Evolutionary conservation across 2,329 filamentous ascomycete species (phyloP), one percentile per base, ranked within the genome.

Genomic region (Aspergillus proliferans): DNA sequence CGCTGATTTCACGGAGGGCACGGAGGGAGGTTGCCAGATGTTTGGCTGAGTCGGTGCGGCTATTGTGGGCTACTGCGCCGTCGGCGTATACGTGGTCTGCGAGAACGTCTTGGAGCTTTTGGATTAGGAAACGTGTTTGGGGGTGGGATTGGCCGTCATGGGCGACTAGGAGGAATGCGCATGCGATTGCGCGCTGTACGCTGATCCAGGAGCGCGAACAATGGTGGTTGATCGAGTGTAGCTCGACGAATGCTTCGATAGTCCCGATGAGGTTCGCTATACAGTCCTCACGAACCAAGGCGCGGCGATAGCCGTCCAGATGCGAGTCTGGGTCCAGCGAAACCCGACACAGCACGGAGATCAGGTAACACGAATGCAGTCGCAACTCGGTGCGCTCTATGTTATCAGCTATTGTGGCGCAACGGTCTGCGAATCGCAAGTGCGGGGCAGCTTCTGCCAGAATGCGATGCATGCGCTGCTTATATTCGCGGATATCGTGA

Each of bases 361-460:
- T 75, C 49, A 80, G 75, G 63, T 82, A 83, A 5, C 77, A 80
- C n/a, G 77, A 76, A 60, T 83, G 80, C n/a, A 83, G 65, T 53
- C 80, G 79, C 30, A 82, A 60, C 3, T 76, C 78, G 63, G 77
- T 80, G 51, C 81, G 75, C 58, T 83, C 78, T 7, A 82, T 70
- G 47, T 80, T 78, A 46, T 82, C 75, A 1, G 62, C 66, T 38
- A 68, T 55, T 1, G 53, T 60, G 21, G 49, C 50, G 48, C 70
- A 72, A 18, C 59, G 71, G 55, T 55, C 75, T 49, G 14, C 72
- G 50, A 78, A 74, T 51, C 78, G 76, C 38, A 83, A 67, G 55
- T 81, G 78, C 19, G 78, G 76, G n/a, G 73, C 73, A 3, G 77
- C 75, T 48, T 81, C 77, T n/a, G 72, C 65, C 65, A 80, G 72